Evolutionary conservation across 495 filamentous ascomycete species (phyloP), one percentile per base, ranked within the genome.

Genomic region (Hypoxylon intermedium): DNA sequence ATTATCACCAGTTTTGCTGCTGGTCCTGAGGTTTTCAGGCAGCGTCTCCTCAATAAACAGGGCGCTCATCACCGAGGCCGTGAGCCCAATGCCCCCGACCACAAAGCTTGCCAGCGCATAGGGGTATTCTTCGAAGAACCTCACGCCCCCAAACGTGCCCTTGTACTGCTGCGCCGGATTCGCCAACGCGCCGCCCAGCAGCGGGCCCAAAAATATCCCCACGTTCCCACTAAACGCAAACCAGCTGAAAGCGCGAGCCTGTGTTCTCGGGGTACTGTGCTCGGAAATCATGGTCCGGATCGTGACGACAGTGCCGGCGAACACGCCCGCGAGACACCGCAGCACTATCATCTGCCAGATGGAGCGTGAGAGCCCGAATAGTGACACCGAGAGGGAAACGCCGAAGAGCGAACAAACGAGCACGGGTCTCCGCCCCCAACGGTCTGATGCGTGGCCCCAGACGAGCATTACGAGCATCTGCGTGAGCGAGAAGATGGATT

Each of bases 271-370:
- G 4, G 85, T 87, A 72, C 82, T 86, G 66, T 85, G 84, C 73
- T 91, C 88, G 28, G 83, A 79, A 45, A 91, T 78, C 85, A 90
- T 89, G 21, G 87, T 82, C 13, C 88, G 81, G 43, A 90, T 80
- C 9, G 87, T 90, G 54, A 89, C 81, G 53, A 88, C 78, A 23
- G 82, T 87, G 0, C 87, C 88, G 0, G 84, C 84, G 66, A 90
- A 90, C 6, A 88, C 67, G 2, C 88, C 88, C 13, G 86, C 86
- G 12, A 83, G 57, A 56, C 85, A 89, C 19, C 88, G 77, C 53
- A 84, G 85, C 34, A 87, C 36, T 4, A 88, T 77, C 87, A 91
- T 89, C 71, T 89, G 82, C 74, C 77, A 79, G 45, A 90, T 78
- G 12, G 73, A 77, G 45, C 70, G 76, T 42, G 84, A 83, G 37